Percentiles rank a stretch among this genome's conserved stretches.
Evolutionary conservation across 1,284 basidiomycete genomes (phyloP).

Genomic region (Athelia psychrophila): DNA sequence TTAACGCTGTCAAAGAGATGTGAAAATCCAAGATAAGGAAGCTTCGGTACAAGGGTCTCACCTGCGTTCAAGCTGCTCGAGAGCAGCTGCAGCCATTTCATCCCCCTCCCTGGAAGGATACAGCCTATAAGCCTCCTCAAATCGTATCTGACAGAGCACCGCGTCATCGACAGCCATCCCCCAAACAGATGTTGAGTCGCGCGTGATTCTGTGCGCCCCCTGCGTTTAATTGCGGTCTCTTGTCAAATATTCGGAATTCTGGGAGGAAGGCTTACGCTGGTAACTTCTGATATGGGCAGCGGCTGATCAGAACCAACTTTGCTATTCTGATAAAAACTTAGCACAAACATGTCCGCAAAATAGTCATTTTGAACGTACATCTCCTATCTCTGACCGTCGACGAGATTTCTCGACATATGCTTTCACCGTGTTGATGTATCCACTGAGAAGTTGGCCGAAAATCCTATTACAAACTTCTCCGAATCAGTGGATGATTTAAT

Average conservation of each 20-base stretch:
- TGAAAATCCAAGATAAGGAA: not conserved
- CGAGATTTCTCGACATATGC: not conserved
- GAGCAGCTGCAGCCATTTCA: not conserved
- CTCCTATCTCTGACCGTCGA: not conserved
- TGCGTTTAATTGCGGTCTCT: too few species aligned
- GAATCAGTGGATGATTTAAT: too few species aligned
- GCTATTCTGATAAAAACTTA: not conserved
- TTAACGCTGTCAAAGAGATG: not conserved
- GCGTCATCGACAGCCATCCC: not conserved
- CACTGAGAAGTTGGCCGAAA: not conserved
- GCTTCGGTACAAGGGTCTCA: not conserved
- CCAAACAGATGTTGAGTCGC: not conserved
- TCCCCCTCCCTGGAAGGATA: not conserved
- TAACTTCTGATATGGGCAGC: not conserved
- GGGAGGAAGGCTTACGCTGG: not conserved
- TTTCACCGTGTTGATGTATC: not conserved
- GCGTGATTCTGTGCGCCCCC: too few species aligned
- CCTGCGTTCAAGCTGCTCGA: not conserved
- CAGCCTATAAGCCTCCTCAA: not conserved
- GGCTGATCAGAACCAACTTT: not conserved
- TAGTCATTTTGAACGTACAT: not conserved
- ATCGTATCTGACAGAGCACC: not conserved
- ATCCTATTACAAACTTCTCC: not conserved
- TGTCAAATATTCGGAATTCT: too few species aligned
- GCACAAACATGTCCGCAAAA: not conserved